Base-by-base conservation (phyloP, 202 grass and related monocot species). In the Panicum hallii region DNA sequence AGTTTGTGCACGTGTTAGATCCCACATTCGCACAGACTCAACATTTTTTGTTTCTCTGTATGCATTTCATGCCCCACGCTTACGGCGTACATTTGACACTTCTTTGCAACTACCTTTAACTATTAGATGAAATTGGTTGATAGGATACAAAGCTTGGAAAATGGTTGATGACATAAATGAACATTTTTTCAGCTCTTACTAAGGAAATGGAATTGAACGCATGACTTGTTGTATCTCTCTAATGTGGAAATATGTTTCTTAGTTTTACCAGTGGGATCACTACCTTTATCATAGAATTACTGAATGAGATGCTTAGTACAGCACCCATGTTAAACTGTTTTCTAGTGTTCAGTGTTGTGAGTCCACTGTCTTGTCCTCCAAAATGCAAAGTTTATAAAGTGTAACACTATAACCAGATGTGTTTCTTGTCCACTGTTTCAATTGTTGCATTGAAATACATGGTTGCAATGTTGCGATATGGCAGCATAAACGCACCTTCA, bases 361-460 rank as follows among this genome's bases (percentile, higher is more conserved):
- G 63, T 85, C 77, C 63, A 47, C 54, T 60, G 17, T 81, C n/a
- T 12, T 81, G 36, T 14, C 28, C 28, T 63, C 9, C 22, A 32
- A 64, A 80, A 86, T 80, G 41, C 12, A 22, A 16, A 53, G 52
- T 63, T 76, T 50, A 62, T 62, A 67, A 36, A 67, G 7, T 52
- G 67, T 65, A 60, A 77, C 38, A 13, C 17, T 9, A 9, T 22
- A 54, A 67, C 30, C 36, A 38, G 14, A 40, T 11, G 63, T 26
- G n/a, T 72, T 66, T 74, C 30, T 12, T 84, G 68, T 75, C 19
- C 17, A 75, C 45, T 26, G 17, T 0, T 42, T 52, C 72, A 53
- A n/a, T 28, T 67, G 57, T 42, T 10, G 17, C 11, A 26, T 72
- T 52, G 55, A 32, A 67, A 5, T 9, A 67, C 58, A 30, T 42